A percentile compares a stretch with the other conserved stretches of the same genome.
phyloP scores from a whole-genome alignment of 2,329 filamentous ascomycete species.

The Fusarium concolor region DNA sequence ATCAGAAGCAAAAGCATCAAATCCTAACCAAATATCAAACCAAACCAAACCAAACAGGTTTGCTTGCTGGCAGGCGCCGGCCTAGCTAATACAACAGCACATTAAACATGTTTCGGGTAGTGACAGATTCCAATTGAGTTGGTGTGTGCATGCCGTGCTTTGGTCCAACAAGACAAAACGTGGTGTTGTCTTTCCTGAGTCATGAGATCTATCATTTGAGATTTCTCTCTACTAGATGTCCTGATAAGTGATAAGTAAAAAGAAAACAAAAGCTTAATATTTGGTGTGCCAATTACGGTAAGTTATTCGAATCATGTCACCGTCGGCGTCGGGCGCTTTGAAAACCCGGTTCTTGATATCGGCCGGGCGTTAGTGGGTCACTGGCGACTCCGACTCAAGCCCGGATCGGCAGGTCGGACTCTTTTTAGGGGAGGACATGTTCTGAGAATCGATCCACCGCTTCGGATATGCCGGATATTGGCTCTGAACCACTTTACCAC shows the following conservation, averaged over 20 bases:
- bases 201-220: neutral
- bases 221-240: neutral
- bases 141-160: neutral
- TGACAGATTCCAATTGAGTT: neutral
- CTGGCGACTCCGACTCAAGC: constrained; percentile 21
- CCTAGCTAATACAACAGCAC: neutral
- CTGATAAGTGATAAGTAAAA: neutral
- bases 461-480: constrained; percentile 35
- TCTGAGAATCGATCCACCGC: constrained; percentile 30
- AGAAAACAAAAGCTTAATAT: neutral
- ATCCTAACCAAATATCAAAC: constrained; percentile 1
- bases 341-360: constrained; percentile 17
- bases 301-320: constrained; percentile 3
- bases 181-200: constrained; percentile 6
- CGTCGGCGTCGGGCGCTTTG: constrained; percentile 20
- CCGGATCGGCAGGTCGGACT: constrained; percentile 33
- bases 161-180: constrained; percentile 16
- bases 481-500: constrained; percentile 7
- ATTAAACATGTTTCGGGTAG: constrained; percentile 35
- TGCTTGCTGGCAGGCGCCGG: neutral
- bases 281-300: neutral
- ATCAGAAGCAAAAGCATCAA: neutral
- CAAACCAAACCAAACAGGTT: neutral
- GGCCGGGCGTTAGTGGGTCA: constrained; percentile 25
- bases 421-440: constrained; percentile 14